These are phyloP conservation scores for Cyclotella sp. DNA, from an alignment of 108 stramenopile species.

Conservation along the genomic window DNA sequence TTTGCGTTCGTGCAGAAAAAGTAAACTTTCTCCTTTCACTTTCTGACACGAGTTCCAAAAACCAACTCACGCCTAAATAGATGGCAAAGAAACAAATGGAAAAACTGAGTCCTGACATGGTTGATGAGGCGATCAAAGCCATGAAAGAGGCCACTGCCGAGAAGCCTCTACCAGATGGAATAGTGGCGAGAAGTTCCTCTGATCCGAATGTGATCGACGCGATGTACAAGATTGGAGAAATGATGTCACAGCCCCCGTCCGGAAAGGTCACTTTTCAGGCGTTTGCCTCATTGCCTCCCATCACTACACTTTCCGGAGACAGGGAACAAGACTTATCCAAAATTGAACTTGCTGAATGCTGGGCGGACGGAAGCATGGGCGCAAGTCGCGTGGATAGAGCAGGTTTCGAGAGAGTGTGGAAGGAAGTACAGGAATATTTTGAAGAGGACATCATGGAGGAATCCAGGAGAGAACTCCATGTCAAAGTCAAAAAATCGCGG, in stretches of 20 bases:
- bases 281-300: slow-evolving; percentile 68
- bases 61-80: neutral
- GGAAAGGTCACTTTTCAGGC: slow-evolving; percentile 72
- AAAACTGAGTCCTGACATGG: slow-evolving; percentile 59
- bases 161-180: slow-evolving; percentile 38
- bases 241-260: slow-evolving; percentile 63
- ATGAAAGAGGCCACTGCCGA: slow-evolving; percentile 45
- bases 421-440: slow-evolving; percentile 82
- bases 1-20: neutral
- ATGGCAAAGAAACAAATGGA: slow-evolving; percentile 57
- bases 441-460: slow-evolving; percentile 76
- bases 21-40: too few species aligned
- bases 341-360: slow-evolving; percentile 69
- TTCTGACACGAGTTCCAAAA: neutral
- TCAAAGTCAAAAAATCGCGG: slow-evolving; percentile 46
- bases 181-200: slow-evolving; percentile 50
- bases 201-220: slow-evolving; percentile 71
- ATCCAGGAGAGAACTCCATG: slow-evolving; percentile 40
- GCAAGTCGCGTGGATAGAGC: slow-evolving; percentile 64
- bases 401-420: slow-evolving; percentile 80
- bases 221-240: slow-evolving; percentile 70
- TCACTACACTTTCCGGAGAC: slow-evolving; percentile 60
- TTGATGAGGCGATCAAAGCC: slow-evolving; percentile 54
- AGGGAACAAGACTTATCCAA: slow-evolving; percentile 63
- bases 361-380: slow-evolving; percentile 70